Conservation (phyloP, 75 land plant species). For the Selaginella tamariscina region DNA sequence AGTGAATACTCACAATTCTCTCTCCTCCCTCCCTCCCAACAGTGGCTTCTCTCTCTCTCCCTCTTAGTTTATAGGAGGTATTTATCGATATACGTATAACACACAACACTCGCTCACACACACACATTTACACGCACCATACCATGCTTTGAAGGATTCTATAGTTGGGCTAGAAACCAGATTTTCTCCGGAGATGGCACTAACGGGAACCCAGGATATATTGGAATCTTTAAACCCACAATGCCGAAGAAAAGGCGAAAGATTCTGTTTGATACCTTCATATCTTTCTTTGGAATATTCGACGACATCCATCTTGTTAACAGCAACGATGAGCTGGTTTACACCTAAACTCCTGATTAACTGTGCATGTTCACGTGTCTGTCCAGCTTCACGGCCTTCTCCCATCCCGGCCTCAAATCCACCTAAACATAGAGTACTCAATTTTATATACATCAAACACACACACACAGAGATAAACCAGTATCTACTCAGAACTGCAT, state of each 20-base stretch:
- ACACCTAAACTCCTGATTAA: constrained; percentile 90
- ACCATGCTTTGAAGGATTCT: constrained; percentile 56
- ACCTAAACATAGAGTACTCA: too few species aligned
- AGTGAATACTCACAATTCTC: too few species aligned
- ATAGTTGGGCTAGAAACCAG: constrained; percentile 47
- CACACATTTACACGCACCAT: too few species aligned
- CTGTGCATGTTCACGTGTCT: constrained; percentile 89
- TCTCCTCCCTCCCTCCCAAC: too few species aligned
- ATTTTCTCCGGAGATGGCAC: constrained; percentile 85
- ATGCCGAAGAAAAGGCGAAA: constrained; percentile 56
- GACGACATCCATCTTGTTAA: constrained; percentile 90
- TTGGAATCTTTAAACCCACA: constrained; percentile 77
- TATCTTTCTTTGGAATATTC: constrained; percentile 72
- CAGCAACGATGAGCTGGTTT: constrained; percentile 75
- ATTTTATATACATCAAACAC: too few species aligned
- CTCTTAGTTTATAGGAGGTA: too few species aligned
- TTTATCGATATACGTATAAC: too few species aligned
- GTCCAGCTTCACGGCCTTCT: constrained; percentile 48
- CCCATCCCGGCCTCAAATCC: constrained; percentile 93
- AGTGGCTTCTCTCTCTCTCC: too few species aligned
- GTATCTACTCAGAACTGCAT: too few species aligned
- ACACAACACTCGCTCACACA: too few species aligned
- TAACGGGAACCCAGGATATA: constrained; percentile 69
- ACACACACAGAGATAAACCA: too few species aligned
- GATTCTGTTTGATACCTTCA: constrained; percentile 49